These are phyloP conservation scores for Symbiodinium pilosum DNA, from an alignment of 73 alveolate species.

Conservation along the genomic window DNA sequence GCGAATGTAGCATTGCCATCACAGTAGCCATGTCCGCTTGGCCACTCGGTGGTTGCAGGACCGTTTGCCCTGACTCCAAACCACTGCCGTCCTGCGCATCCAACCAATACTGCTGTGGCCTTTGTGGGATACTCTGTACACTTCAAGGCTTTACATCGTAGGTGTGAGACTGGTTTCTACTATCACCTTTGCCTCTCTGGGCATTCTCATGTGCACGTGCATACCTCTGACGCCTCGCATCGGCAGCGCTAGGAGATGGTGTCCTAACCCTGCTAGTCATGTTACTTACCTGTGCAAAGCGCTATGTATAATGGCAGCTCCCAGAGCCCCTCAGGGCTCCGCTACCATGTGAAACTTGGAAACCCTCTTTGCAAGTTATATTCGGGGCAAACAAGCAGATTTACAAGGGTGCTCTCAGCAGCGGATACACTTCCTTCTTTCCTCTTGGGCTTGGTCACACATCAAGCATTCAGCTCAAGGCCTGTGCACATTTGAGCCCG, in stretches of 20 bases:
- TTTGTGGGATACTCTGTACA: too few relatives aligned
- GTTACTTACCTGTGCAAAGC: not conserved
- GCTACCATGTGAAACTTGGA: not conserved
- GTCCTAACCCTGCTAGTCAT: not conserved
- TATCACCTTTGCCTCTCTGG: not conserved
- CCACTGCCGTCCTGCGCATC: too few relatives aligned
- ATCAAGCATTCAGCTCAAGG: not conserved
- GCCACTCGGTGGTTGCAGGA: too few relatives aligned
- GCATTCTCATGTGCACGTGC: not conserved
- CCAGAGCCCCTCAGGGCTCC: not conserved
- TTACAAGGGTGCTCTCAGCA: not conserved
- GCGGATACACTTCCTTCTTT: not conserved
- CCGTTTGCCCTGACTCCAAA: too few relatives aligned
- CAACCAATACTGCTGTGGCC: too few relatives aligned
- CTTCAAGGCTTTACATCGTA: too few relatives aligned
- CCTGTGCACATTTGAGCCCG: not conserved
- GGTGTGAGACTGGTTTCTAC: not conserved
- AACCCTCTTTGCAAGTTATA: not conserved
- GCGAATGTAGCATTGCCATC: not conserved
- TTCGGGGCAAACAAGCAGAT: not conserved
- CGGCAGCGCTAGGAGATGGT: not conserved
- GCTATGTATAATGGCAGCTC: not conserved
- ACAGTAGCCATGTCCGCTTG: not conserved
- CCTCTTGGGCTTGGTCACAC: not conserved
- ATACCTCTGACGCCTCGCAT: not conserved